These are phyloP conservation scores for Tetrahymena borealis DNA, from an alignment of 73 alveolate genomes.

Conservation along the genomic window DNA sequence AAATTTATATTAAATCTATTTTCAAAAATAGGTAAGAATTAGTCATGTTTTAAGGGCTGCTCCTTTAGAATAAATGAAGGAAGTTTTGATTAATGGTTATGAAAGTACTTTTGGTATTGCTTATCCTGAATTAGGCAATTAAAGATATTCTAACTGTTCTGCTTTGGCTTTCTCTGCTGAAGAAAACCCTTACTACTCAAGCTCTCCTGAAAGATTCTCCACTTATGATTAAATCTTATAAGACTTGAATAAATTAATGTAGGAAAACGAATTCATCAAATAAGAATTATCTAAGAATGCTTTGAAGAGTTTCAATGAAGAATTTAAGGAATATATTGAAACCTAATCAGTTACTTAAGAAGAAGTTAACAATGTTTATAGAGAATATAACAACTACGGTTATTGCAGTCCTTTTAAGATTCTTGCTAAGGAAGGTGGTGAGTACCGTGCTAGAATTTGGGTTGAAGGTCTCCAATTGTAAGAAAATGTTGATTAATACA, in stretches of 20 bases:
- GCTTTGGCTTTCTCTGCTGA: not conserved
- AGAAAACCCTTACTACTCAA: not conserved
- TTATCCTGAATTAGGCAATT: not conserved
- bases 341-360: not conserved
- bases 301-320: not conserved
- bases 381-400: not conserved
- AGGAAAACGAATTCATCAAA: not conserved
- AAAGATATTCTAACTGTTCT: not conserved
- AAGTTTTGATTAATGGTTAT: not conserved
- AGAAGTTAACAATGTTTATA: not conserved
- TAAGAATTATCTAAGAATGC: not conserved
- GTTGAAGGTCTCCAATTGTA: not conserved
- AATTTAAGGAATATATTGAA: not conserved
- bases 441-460: not conserved
- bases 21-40: not conserved
- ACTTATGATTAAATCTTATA: not conserved
- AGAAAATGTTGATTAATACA: not conserved
- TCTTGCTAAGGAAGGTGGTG: not conserved
- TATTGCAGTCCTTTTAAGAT: not conserved
- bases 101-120: not conserved
- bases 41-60: not conserved
- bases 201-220: not conserved
- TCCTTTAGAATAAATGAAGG: not conserved
- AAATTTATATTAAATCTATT: not conserved
- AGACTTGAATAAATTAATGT: not conserved